phyloP scores from a whole-genome alignment of 345 rosid genomes.

The Pseudoturritis turrita region DNA sequence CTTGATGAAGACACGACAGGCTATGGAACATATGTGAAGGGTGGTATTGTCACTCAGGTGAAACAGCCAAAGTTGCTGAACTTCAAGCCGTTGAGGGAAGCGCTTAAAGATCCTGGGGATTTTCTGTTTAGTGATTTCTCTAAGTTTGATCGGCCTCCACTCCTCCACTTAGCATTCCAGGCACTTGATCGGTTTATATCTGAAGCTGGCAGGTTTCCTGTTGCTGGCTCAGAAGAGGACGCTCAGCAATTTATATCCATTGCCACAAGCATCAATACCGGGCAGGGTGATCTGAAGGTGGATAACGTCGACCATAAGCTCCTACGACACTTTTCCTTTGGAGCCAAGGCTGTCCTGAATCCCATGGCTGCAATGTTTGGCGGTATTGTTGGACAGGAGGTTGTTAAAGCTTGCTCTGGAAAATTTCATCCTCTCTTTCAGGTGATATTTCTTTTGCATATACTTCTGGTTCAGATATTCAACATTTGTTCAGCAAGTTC shows the following conservation, averaged over 20 bases:
- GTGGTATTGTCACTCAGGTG: slow-evolving; percentile 97
- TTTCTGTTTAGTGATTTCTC: slow-evolving; percentile 93
- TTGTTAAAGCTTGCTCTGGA: slow-evolving; percentile 98
- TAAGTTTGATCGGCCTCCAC: slow-evolving; percentile 89
- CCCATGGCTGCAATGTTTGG: slow-evolving; percentile 99
- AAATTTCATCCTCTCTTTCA: slow-evolving; percentile 96
- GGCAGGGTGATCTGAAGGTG: slow-evolving; percentile 63
- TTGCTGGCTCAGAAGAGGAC: slow-evolving; percentile 90
- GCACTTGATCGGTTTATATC: slow-evolving; percentile 77
- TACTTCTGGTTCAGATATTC: background rate
- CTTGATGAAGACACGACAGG: slow-evolving; percentile 85
- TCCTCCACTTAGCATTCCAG: slow-evolving; percentile 88
- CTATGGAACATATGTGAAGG: slow-evolving; percentile 64
- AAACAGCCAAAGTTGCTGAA: slow-evolving; percentile 81
- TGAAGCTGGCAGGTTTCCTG: slow-evolving; percentile 71
- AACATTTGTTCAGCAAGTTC: background rate
- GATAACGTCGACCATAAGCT: slow-evolving; percentile 76
- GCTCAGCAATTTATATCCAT: slow-evolving; percentile 69
- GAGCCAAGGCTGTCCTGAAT: slow-evolving; percentile 92
- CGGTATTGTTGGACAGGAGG: slow-evolving; percentile 96
- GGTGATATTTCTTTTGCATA: slow-evolving; percentile 38
- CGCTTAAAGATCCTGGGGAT: slow-evolving; percentile 88
- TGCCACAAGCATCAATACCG: slow-evolving; percentile 58
- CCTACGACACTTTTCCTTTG: slow-evolving; percentile 80
- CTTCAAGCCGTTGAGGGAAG: slow-evolving; percentile 87